phyloP scores from a whole-genome alignment of 2,329 filamentous ascomycete genomes.

The Fonsecaea pedrosoi region DNA sequence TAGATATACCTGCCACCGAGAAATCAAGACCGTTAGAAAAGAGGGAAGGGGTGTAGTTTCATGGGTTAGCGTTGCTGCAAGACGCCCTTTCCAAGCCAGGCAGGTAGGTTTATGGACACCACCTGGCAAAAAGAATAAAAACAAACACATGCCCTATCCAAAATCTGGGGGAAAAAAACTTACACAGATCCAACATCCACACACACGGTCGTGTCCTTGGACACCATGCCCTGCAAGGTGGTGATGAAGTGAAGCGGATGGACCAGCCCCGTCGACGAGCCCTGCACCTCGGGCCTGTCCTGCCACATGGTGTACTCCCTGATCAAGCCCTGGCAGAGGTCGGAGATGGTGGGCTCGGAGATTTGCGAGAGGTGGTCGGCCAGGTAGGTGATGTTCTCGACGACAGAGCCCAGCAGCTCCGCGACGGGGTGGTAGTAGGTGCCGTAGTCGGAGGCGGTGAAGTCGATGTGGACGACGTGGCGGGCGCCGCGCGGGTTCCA shows the following conservation, averaged over 20 bases:
- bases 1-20: slow-evolving; percentile 2
- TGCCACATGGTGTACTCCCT: slow-evolving; percentile 50
- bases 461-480: slow-evolving; percentile 56
- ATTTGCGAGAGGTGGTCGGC: slow-evolving; percentile 45
- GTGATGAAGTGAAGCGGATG: slow-evolving; percentile 57
- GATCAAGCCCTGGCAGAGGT: slow-evolving; percentile 43
- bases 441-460: slow-evolving; percentile 48
- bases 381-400: slow-evolving; percentile 51
- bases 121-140: too few relatives aligned
- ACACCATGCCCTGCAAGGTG: slow-evolving; percentile 51
- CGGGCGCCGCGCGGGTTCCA: slow-evolving; percentile 53
- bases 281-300: slow-evolving; percentile 37
- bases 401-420: slow-evolving; percentile 54
- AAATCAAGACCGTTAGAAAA: background rate
- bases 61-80: background rate
- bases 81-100: background rate
- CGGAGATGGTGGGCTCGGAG: slow-evolving; percentile 44
- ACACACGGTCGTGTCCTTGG: slow-evolving; percentile 52
- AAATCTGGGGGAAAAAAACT: slow-evolving; percentile 47
- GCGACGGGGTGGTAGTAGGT: slow-evolving; percentile 51
- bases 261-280: slow-evolving; percentile 44
- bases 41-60: background rate
- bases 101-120: slow-evolving; percentile 8
- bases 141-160: too few relatives aligned
- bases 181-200: slow-evolving; percentile 58